Evolutionary conservation across 805 yeast species (phyloP).

Genomic region (Starmera dryadoides): DNA sequence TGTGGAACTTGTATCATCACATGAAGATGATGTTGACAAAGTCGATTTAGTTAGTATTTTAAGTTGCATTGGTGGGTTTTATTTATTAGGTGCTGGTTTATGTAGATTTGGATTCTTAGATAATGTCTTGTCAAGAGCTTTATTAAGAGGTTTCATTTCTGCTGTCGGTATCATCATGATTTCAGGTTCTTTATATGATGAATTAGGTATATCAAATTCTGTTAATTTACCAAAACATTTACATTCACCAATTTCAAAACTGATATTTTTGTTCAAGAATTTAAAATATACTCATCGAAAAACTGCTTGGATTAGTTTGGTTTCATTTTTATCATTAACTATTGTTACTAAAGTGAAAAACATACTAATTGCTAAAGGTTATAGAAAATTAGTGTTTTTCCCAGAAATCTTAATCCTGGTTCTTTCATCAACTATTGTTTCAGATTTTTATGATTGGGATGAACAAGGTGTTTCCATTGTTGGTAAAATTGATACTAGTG

Average conservation of each 20-base stretch:
- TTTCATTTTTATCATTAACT: slow-evolving; percentile 40
- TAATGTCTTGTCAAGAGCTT: slow-evolving; percentile 67
- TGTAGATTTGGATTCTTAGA: slow-evolving; percentile 84
- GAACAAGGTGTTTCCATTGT: slow-evolving; percentile 56
- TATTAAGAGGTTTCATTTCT: slow-evolving; percentile 75
- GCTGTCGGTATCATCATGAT: slow-evolving; percentile 85
- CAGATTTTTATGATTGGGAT: slow-evolving; percentile 47
- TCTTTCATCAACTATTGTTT: slow-evolving; percentile 52
- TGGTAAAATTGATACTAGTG: slow-evolving; percentile 55
- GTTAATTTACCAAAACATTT: slow-evolving; percentile 41
- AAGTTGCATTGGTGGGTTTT: slow-evolving; percentile 69
- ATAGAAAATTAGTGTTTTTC: slow-evolving; percentile 47
- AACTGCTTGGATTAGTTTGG: slow-evolving; percentile 54
- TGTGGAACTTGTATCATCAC: slow-evolving; percentile 47
- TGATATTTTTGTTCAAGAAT: slow-evolving; percentile 47
- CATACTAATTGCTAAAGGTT: slow-evolving; percentile 19
- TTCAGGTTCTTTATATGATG: slow-evolving; percentile 63
- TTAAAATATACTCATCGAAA: slow-evolving; percentile 41
- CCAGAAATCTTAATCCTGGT: slow-evolving; percentile 76
- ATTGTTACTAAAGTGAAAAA: slow-evolving; percentile 36
- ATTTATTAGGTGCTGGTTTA: slow-evolving; percentile 65
- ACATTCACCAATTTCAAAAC: slow-evolving; percentile 68
- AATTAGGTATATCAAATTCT: slow-evolving; percentile 57
- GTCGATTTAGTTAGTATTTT: slow-evolving; percentile 60
- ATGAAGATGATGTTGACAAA: slow-evolving; percentile 32